Base-by-base conservation (phyloP, 1,139 yeast species). In the Debaryomyces sp. region DNA sequence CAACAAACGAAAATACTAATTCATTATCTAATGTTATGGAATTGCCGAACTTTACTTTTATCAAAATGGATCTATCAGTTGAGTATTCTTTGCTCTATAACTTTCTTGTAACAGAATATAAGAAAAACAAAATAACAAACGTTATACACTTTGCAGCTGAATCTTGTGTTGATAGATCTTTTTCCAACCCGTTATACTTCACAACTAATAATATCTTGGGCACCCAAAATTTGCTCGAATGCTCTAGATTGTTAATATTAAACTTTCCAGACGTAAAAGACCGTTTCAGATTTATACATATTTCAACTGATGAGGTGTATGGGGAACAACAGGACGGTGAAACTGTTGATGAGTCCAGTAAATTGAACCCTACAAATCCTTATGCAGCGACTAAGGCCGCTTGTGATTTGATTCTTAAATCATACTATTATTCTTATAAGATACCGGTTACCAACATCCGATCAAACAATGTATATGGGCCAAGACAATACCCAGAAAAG, bases 301-400 rank as follows among this genome's bases (percentile, higher is more conserved):
- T 82, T 52, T 82, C 87, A 3, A 82, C 87, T 0, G 87, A 82
- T 56, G 87, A 82, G 53, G 87, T 82, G 0, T 82, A 82, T 53
- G 87, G 87, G 1, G 77, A 73, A 48, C 60, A 57, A 32, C 26
- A 33, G 1, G 68, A 64, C 12, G 64, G 59, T 4, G 53, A 50
- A 7, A 48, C 51, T 4, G 73, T 71, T n/a, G 55, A 60, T 7
- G 85, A 80, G 55, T 49, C 63, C 0, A 66, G 73, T 2, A 55
- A 57, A 1, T 59, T 82, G 26, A 63, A 66, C 12, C 87, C 87
- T 1, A 76, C 87, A 0, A 82, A 81, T 53, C 87, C 87, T 1
- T 82, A 82, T 53, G 71, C 87, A 2, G 85, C 87, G 0, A 70
- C 84, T 18, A 82, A 82, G 56, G 87, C 86, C 1, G 72, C 84